A percentile compares a stretch with the other conserved stretches of the same genome.
phyloP scores from a whole-genome alignment of 768 basidiomycete genomes.

The Boletus pseudopeckii region DNA sequence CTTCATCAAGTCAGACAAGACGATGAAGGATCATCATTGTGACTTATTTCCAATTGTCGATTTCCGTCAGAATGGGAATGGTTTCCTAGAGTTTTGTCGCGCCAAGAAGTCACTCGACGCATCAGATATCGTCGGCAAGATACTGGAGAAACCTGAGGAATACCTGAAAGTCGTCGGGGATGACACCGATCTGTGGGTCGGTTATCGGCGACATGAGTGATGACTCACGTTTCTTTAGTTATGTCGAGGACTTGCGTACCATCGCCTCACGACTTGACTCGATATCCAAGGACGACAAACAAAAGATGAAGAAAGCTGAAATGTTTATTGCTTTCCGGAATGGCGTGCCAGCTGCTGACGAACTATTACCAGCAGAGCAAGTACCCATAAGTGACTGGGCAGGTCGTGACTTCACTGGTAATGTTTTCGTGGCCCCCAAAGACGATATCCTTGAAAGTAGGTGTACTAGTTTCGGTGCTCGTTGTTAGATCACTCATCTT shows the following conservation, averaged over 20 bases:
- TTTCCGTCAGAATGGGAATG: conserved; percentile 11
- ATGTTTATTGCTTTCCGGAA: conserved; percentile 9
- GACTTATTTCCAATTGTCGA: conserved; percentile 12
- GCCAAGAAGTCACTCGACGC: conserved; percentile 14
- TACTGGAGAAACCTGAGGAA: conserved; percentile 1
- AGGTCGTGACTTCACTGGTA: not conserved
- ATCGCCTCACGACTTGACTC: conserved; percentile 12
- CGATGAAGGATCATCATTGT: conserved; percentile 7
- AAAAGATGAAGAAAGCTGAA: conserved; percentile 1
- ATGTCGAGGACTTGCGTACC: conserved; percentile 11
- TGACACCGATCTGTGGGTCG: conserved; percentile 1
- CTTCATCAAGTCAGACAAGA: conserved; percentile 3
- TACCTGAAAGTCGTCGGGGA: conserved; percentile 1
- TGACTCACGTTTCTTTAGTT: conserved; percentile 6
- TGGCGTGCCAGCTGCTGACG: too few species aligned
- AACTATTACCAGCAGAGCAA: conserved; percentile 7
- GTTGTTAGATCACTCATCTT: not conserved
- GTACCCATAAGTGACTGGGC: conserved; percentile 15
- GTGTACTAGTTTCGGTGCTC: not conserved
- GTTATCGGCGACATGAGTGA: not conserved
- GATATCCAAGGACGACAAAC: conserved; percentile 8
- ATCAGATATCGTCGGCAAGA: conserved; percentile 10
- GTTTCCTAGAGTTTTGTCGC: conserved; percentile 11
- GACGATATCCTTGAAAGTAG: conserved; percentile 10
- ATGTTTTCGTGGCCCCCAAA: conserved; percentile 8